These are phyloP conservation scores for Fistulina hepatica DNA, from an alignment of 1,284 basidiomycete genomes.

Conservation along the genomic window DNA sequence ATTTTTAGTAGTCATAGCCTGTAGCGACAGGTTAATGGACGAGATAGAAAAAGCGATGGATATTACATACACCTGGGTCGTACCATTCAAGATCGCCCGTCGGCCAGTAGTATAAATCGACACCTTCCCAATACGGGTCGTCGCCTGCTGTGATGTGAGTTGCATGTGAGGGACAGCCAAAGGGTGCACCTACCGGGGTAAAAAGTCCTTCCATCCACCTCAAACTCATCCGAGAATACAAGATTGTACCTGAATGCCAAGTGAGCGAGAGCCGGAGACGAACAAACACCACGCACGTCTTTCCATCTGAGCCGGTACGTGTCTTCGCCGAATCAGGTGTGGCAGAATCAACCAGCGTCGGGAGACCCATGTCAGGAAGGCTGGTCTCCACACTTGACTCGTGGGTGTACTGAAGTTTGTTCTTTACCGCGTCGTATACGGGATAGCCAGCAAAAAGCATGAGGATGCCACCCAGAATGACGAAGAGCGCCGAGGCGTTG, in stretches of 20 bases:
- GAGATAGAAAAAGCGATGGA: conserved; percentile 1
- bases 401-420: conserved; percentile 29
- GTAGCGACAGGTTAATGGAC: conserved; percentile 7
- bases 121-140: conserved; percentile 62
- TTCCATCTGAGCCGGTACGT: conserved; percentile 56
- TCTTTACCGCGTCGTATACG: conserved; percentile 53
- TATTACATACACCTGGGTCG: conserved; percentile 46
- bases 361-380: conserved; percentile 47
- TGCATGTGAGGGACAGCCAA: too few relatives aligned
- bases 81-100: conserved; percentile 85
- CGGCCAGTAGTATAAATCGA: conserved; percentile 42
- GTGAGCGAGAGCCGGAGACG: too few relatives aligned
- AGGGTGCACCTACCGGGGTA: conserved; percentile 68
- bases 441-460: conserved; percentile 74
- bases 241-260: conserved; percentile 76
- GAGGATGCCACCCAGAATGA: conserved; percentile 50
- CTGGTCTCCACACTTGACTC: conserved; percentile 1
- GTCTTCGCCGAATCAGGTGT: conserved; percentile 48
- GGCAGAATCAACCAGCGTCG: conserved; percentile 53
- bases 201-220: conserved; percentile 31
- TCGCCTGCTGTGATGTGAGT: too few relatives aligned
- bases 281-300: too few relatives aligned
- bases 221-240: conserved; percentile 83
- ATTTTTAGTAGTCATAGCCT: conserved; percentile 54
- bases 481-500: conserved; percentile 50